These are phyloP conservation scores for Alternaria viburni DNA, from an alignment of 2,329 filamentous ascomycete species.

Conservation along the genomic window DNA sequence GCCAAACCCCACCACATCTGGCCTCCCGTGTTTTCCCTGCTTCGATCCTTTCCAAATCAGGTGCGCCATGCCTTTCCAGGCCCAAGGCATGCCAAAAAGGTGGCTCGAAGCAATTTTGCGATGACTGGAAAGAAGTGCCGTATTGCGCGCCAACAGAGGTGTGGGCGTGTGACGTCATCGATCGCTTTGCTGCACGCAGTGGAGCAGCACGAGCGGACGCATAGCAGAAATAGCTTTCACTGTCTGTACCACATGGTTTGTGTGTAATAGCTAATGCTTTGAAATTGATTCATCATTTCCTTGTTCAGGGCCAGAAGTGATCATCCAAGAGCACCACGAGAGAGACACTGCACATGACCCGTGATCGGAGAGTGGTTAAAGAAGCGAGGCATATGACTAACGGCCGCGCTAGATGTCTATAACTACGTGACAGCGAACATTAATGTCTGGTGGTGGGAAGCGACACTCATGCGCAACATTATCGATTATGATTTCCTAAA, in stretches of 20 bases:
- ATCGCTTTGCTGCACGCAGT: background rate
- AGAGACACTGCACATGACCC: background rate
- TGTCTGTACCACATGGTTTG: background rate
- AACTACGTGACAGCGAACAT: background rate
- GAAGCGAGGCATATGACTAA: background rate
- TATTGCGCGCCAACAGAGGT: background rate
- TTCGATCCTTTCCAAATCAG: conserved; percentile 6
- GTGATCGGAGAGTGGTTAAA: background rate
- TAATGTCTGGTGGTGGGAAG: background rate
- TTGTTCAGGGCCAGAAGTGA: background rate
- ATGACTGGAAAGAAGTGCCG: background rate
- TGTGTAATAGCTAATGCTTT: background rate
- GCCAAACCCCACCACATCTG: conserved; percentile 7
- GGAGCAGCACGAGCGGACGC: background rate
- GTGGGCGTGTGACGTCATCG: conserved; percentile 1
- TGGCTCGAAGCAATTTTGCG: background rate
- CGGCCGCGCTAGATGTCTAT: background rate
- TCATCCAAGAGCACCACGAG: background rate
- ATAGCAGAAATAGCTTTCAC: background rate
- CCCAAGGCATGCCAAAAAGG: background rate
- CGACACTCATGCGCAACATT: background rate
- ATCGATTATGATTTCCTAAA: background rate
- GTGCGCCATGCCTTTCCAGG: background rate
- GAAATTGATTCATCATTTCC: background rate
- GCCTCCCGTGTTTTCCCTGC: conserved; percentile 10